phyloP scores from a whole-genome alignment of 768 basidiomycete genomes.

The Rhodosporidiobolus odoratus region DNA sequence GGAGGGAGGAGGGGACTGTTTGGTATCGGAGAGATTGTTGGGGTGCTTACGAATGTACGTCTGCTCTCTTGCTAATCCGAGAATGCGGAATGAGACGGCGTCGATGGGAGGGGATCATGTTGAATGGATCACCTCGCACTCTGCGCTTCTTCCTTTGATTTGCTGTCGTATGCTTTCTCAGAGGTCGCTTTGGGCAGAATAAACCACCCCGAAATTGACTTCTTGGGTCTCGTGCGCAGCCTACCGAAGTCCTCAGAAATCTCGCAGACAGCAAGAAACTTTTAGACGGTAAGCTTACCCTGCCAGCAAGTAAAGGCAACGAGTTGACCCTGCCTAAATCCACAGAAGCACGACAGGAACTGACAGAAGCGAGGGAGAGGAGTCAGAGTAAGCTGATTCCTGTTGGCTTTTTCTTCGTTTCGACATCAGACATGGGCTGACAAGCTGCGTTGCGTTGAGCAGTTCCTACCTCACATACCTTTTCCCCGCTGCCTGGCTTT shows the following conservation, averaged over 20 bases:
- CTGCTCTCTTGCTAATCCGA: constrained; percentile 7
- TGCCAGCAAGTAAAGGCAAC: too few species aligned
- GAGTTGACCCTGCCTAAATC: too few species aligned
- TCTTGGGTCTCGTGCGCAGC: constrained; percentile 50
- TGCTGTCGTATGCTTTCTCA: too few species aligned
- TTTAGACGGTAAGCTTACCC: too few species aligned
- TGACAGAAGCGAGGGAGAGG: constrained; percentile 62
- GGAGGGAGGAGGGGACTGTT: constrained; percentile 55
- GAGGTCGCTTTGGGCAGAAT: too few species aligned
- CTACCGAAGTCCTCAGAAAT: constrained; percentile 69
- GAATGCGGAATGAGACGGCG: constrained; percentile 23
- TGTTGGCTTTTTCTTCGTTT: too few species aligned
- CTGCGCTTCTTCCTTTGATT: too few species aligned
- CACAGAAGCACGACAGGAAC: constrained; percentile 69
- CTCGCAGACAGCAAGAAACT: constrained; percentile 70
- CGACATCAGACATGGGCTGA: too few species aligned
- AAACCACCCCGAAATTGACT: too few species aligned
- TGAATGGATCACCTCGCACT: not conserved
- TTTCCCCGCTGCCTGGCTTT: constrained; percentile 69
- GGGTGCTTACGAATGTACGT: constrained; percentile 68
- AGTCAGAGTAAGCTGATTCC: constrained; percentile 48
- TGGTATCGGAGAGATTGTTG: constrained; percentile 71
- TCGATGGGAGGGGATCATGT: not conserved
- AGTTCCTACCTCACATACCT: constrained; percentile 55
- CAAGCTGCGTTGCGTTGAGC: constrained; percentile 50